These are phyloP conservation scores for Vitis hybrid DNA, from an alignment of 177 flowering plant genomes.

Conservation along the genomic window DNA sequence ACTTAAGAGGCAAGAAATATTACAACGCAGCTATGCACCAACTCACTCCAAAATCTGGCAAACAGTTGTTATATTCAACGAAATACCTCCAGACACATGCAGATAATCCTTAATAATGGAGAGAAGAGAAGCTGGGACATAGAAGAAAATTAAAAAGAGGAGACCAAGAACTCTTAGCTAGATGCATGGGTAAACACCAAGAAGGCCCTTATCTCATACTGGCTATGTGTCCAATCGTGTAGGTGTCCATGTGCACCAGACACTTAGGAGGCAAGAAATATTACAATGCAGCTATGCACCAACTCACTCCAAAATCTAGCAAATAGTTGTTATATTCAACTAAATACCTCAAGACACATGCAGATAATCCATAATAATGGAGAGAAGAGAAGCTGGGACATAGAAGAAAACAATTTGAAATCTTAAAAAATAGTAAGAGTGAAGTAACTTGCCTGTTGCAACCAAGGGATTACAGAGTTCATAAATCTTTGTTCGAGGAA, in stretches of 20 bases:
- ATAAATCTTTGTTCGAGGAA: constrained; percentile 62
- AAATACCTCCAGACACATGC: neutral
- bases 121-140: constrained; percentile 1
- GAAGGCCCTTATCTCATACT: too few relatives aligned
- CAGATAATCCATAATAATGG: neutral
- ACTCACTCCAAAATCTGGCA: neutral
- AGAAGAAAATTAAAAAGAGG: neutral
- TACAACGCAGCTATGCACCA: too few relatives aligned
- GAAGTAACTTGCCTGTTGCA: constrained; percentile 67
- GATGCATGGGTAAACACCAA: too few relatives aligned
- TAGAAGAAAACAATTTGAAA: neutral
- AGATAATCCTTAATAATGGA: neutral
- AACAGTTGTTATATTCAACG: neutral
- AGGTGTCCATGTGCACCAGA: too few relatives aligned
- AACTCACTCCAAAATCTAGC: neutral
- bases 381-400: neutral
- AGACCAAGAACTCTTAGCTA: too few relatives aligned
- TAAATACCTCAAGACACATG: neutral
- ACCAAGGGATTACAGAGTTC: constrained; percentile 76
- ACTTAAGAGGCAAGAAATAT: too few relatives aligned
- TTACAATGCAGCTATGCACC: too few relatives aligned
- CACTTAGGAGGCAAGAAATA: too few relatives aligned
- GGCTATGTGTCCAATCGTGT: too few relatives aligned
- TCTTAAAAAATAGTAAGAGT: neutral
- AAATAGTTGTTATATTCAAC: neutral